phyloP scores from a whole-genome alignment of 2,329 filamentous ascomycete genomes.

The Stagonosporopsis vannaccii region DNA sequence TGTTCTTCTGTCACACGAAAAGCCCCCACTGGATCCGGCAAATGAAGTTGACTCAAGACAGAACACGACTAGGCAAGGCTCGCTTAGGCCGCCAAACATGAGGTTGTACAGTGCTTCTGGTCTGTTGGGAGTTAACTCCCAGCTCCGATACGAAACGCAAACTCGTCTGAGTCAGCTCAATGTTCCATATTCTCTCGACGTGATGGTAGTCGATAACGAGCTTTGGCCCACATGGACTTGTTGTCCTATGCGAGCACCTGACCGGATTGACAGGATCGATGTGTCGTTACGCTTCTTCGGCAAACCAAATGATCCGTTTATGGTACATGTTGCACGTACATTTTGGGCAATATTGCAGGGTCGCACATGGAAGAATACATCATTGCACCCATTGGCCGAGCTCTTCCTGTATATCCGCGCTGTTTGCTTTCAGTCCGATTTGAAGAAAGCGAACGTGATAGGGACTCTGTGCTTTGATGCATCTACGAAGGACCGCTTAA shows the following conservation, averaged over 20 bases:
- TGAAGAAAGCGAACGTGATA: neutral
- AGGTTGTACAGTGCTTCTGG: constrained; percentile 6
- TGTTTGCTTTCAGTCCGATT: constrained; percentile 3
- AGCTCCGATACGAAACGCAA: constrained; percentile 5
- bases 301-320: constrained; percentile 10
- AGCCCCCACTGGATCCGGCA: constrained; percentile 6
- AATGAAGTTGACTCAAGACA: neutral
- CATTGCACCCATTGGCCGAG: constrained; percentile 8
- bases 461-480: constrained; percentile 1
- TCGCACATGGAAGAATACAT: constrained; percentile 7
- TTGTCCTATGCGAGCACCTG: constrained; percentile 7
- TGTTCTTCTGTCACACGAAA: neutral
- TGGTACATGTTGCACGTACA: constrained; percentile 15
- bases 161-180: neutral
- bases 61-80: neutral
- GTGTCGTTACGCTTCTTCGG: constrained; percentile 15
- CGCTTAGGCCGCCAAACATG: neutral
- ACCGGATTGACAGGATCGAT: neutral
- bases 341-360: constrained; percentile 12
- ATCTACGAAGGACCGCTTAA: neutral
- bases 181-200: constrained; percentile 6
- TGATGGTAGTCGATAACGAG: constrained; percentile 14
- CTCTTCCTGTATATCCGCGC: constrained; percentile 10
- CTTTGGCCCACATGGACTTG: constrained; percentile 18
- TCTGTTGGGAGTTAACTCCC: constrained; percentile 5